A percentile compares a stretch with the other conserved stretches of the same genome.
Conservation (phyloP, 176 grass and related monocot species). For the Tillandsia leiboldiana region DNA sequence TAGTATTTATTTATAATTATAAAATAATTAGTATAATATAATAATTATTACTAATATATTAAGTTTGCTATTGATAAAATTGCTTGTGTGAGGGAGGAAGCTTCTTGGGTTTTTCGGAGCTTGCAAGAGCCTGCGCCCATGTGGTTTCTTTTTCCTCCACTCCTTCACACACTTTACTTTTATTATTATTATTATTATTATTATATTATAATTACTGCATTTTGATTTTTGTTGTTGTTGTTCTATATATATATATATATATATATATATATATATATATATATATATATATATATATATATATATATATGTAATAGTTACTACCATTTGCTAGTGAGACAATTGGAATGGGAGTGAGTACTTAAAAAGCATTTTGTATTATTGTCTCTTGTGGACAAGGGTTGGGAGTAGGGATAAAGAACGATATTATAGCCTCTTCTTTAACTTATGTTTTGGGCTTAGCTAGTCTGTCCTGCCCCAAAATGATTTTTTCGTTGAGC, state of each 20-base stretch:
- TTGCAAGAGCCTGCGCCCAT: conserved; percentile 25
- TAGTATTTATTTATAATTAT: conserved; percentile 34
- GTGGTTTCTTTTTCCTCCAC: background rate
- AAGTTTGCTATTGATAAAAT: conserved; percentile 8
- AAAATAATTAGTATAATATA: too few species aligned
- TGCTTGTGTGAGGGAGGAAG: conserved; percentile 7
- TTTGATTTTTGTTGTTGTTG: background rate
- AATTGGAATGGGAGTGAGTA: background rate
- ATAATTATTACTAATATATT: conserved; percentile 14
- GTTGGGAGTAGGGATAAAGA: too few species aligned
- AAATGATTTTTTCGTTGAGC: too few species aligned
- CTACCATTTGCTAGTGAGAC: background rate
- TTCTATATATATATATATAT: background rate
- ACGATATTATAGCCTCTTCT: too few species aligned
- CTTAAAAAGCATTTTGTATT: too few species aligned
- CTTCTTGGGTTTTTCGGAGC: conserved; percentile 58
- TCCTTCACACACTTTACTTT: conserved; percentile 19
- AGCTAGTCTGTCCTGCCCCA: too few species aligned
- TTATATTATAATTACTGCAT: background rate
- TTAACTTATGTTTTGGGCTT: too few species aligned
- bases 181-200: conserved; percentile 3
- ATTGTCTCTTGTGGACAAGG: too few species aligned
- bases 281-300: background rate
- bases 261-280: background rate
- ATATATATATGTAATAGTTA: background rate